Evolutionary conservation across 805 yeast species (phyloP).

Genomic region (Saccharomycopsis babjevae): DNA sequence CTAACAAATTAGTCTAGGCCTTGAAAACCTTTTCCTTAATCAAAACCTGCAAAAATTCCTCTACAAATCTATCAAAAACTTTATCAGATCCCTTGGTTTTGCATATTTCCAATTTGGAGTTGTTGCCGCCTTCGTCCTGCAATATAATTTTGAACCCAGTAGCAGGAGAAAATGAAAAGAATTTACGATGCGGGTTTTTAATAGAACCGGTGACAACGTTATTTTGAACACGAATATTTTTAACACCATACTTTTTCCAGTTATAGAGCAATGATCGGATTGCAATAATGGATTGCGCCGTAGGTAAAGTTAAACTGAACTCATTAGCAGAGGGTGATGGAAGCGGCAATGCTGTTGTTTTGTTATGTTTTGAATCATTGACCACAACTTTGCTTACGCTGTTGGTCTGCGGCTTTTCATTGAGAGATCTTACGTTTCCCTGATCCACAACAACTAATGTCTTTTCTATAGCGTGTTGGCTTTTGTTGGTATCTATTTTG

Average conservation of each 20-base stretch:
- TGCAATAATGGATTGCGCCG: conserved; percentile 11
- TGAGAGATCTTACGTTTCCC: background rate
- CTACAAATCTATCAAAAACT: conserved; percentile 14
- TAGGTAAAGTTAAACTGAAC: conserved; percentile 10
- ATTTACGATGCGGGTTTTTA: conserved; percentile 6
- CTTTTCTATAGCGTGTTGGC: background rate
- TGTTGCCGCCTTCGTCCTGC: conserved; percentile 2
- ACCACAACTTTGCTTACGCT: background rate
- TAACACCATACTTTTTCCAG: conserved; percentile 26
- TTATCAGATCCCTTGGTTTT: conserved; percentile 12
- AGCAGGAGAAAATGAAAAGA: conserved; percentile 8
- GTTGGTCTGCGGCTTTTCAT: background rate
- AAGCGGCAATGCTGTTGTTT: background rate
- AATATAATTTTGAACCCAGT: conserved; percentile 15
- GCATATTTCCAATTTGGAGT: conserved; percentile 11
- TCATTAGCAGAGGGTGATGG: conserved; percentile 6
- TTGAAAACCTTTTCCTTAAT: conserved; percentile 8
- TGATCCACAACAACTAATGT: background rate
- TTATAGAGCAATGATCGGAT: conserved; percentile 14
- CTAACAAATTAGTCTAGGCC: background rate
- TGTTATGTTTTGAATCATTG: background rate
- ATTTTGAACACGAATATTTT: conserved; percentile 17
- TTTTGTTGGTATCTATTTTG: background rate
- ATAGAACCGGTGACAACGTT: conserved; percentile 15
- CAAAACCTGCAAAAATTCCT: conserved; percentile 13